A percentile compares a stretch with the other conserved stretches of the same genome.
Conservation (phyloP, 2,329 filamentous ascomycete species). For the Thelonectria blattea region DNA sequence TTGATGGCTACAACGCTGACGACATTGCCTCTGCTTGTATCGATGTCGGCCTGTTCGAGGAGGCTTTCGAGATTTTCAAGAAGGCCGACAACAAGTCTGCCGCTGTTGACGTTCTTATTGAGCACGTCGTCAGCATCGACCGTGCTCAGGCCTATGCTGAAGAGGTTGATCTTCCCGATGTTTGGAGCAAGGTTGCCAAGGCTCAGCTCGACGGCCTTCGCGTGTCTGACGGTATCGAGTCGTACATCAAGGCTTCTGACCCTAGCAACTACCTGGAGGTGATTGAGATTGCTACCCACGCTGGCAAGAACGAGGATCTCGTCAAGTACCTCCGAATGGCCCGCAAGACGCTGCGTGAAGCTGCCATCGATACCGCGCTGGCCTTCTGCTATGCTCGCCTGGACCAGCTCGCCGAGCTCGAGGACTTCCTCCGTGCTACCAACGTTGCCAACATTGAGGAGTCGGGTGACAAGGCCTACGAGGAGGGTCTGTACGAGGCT, state of each 20-base stretch:
- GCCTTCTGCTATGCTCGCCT: conserved; percentile 94
- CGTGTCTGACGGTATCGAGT: conserved; percentile 90
- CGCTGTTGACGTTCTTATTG: conserved; percentile 90
- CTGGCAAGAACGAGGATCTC: conserved; percentile 96
- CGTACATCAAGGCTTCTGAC: conserved; percentile 94
- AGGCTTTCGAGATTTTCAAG: conserved; percentile 98
- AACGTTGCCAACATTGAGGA: conserved; percentile 97
- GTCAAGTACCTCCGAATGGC: conserved; percentile 98
- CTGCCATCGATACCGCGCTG: conserved; percentile 89
- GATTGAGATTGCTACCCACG: conserved; percentile 92
- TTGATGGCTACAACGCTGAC: conserved; percentile 87
- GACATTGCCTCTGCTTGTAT: conserved; percentile 95
- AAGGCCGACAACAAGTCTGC: conserved; percentile 90
- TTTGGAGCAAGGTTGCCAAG: conserved; percentile 98
- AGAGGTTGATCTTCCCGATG: conserved; percentile 89
- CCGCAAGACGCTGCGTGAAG: conserved; percentile 93
- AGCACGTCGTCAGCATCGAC: conserved; percentile 97
- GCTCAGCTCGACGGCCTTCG: conserved; percentile 96
- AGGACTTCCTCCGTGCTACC: conserved; percentile 91
- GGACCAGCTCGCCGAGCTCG: conserved; percentile 88
- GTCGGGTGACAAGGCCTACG: conserved; percentile 97
- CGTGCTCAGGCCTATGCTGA: conserved; percentile 95
- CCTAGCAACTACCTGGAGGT: conserved; percentile 94
- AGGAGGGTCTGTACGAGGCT: conserved; percentile 91
- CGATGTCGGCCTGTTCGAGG: conserved; percentile 92